Conservation (phyloP, 2,329 filamentous ascomycete genomes). For the Colletotrichum neosansevieriae region DNA sequence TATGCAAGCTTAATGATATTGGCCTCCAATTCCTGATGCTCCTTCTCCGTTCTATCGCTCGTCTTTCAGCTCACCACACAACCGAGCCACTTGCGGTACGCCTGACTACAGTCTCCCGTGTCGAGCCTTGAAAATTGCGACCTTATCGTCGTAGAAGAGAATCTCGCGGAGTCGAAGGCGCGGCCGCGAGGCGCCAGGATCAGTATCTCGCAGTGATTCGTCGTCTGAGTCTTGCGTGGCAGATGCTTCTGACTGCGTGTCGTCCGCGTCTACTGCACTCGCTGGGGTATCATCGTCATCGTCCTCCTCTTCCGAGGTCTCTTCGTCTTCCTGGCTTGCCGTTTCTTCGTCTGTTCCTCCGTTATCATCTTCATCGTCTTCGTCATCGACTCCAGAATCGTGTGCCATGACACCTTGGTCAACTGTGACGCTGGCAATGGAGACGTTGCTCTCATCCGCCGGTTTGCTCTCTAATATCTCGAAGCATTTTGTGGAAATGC, state of each 20-base stretch:
- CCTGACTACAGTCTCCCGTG: slow-evolving; percentile 63
- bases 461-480: slow-evolving; percentile 78
- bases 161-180: slow-evolving; percentile 80
- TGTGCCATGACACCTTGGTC: slow-evolving; percentile 40
- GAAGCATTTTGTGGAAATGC: slow-evolving; percentile 82
- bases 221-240: slow-evolving; percentile 55
- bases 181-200: slow-evolving; percentile 50
- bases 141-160: slow-evolving; percentile 86
- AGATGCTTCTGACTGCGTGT: slow-evolving; percentile 44
- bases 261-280: slow-evolving; percentile 47
- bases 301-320: slow-evolving; percentile 45
- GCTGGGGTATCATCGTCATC: slow-evolving; percentile 50
- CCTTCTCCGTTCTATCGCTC: not conserved
- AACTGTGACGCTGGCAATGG: slow-evolving; percentile 32
- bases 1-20: slow-evolving; percentile 14
- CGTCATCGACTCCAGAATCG: slow-evolving; percentile 47
- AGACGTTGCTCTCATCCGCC: slow-evolving; percentile 53
- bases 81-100: not conserved
- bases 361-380: slow-evolving; percentile 51
- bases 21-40: not conserved
- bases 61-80: not conserved
- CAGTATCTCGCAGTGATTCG: slow-evolving; percentile 63
- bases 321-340: slow-evolving; percentile 47
- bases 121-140: slow-evolving; percentile 82
- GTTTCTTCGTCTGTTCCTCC: slow-evolving; percentile 51